These are phyloP conservation scores for Phytophthora pisi DNA, from an alignment of 352 stramenopile genomes.

Conservation along the genomic window DNA sequence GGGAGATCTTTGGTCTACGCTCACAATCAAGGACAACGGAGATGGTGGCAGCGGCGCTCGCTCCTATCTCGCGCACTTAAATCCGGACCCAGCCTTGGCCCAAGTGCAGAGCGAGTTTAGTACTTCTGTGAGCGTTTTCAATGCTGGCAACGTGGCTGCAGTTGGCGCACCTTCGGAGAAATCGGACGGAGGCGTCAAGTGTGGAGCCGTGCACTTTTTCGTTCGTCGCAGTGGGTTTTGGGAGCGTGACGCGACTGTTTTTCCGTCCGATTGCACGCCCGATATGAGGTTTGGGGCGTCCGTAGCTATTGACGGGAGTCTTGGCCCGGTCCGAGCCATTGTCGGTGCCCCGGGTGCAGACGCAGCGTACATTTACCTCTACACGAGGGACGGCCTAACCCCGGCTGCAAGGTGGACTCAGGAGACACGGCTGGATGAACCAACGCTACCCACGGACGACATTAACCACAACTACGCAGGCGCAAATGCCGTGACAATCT, in stretches of 20 bases:
- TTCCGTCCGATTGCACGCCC: conserved; percentile 47
- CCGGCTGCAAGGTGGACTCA: conserved; percentile 46
- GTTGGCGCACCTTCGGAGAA: conserved; percentile 66
- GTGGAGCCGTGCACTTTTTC: conserved; percentile 79
- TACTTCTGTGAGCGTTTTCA: conserved; percentile 63
- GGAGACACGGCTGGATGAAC: conserved; percentile 52
- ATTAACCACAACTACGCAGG: conserved; percentile 75
- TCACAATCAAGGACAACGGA: conserved; percentile 92
- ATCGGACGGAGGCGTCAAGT: conserved; percentile 36
- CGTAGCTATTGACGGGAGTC: conserved; percentile 71
- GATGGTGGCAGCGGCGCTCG: conserved; percentile 87
- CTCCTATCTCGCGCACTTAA: conserved; percentile 67
- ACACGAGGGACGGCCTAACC: conserved; percentile 25
- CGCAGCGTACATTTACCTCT: conserved; percentile 60
- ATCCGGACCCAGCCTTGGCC: conserved; percentile 29
- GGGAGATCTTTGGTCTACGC: conserved; percentile 83
- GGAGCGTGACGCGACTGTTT: conserved; percentile 64
- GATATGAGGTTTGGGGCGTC: conserved; percentile 70
- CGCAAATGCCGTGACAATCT: conserved; percentile 73
- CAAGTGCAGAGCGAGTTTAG: conserved; percentile 59
- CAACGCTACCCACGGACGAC: conserved; percentile 31
- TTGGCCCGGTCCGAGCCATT: conserved; percentile 63
- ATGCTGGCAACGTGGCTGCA: conserved; percentile 67
- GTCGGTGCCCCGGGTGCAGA: conserved; percentile 68
- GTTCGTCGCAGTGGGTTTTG: conserved; percentile 63